Conservation (phyloP, 2,329 filamentous ascomycete genomes). For the Nectriaceae sp. region DNA sequence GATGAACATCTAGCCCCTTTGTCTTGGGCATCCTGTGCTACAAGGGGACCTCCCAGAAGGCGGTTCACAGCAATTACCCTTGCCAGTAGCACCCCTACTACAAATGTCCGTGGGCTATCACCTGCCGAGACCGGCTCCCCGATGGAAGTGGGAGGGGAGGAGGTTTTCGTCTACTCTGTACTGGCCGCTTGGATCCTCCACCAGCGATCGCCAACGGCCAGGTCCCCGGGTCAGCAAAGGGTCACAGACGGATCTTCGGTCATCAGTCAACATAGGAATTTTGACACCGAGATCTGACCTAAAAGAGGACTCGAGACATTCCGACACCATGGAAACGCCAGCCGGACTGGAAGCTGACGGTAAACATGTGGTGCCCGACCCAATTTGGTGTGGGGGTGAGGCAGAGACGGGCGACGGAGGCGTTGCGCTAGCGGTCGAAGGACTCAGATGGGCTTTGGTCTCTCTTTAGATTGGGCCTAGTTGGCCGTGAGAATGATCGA, state of each 20-base stretch:
- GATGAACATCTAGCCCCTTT: background rate
- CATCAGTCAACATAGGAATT: background rate
- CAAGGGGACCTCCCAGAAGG: background rate
- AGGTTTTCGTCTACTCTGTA: background rate
- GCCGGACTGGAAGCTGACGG: background rate
- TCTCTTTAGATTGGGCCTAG: background rate
- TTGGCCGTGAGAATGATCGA: background rate
- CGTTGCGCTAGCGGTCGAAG: constrained; percentile 16
- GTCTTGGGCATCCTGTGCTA: background rate
- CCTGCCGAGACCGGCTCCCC: background rate
- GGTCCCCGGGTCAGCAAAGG: constrained; percentile 10
- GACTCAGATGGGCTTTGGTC: constrained; percentile 7
- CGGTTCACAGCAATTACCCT: background rate
- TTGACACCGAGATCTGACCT: background rate
- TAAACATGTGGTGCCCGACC: constrained; percentile 5
- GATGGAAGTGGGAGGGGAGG: background rate
- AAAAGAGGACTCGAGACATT: background rate
- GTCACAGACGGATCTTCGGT: background rate
- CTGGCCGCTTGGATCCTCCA: background rate
- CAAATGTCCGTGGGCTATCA: background rate
- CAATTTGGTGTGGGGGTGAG: constrained; percentile 8
- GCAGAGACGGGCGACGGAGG: constrained; percentile 12
- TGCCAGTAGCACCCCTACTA: background rate
- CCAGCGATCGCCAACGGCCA: constrained; percentile 13
- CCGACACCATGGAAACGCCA: background rate